phyloP scores from a whole-genome alignment of 768 basidiomycete genomes.

The Austroboletus eburneus region DNA sequence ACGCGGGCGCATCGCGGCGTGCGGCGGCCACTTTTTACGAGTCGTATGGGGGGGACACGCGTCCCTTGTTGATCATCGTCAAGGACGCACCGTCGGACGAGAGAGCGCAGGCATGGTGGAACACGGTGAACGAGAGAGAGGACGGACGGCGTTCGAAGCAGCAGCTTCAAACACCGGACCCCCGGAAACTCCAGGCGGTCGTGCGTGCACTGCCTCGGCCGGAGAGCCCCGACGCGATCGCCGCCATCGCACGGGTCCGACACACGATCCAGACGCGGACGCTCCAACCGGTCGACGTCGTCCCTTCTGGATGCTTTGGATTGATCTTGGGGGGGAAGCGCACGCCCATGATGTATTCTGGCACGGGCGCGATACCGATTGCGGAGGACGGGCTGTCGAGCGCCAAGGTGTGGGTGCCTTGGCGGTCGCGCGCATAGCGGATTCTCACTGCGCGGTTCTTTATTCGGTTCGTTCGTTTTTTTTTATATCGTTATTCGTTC shows the following conservation, averaged over 20 bases:
- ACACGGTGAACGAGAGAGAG: background rate
- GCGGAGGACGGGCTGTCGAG: constrained; percentile 15
- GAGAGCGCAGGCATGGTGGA: constrained; percentile 22
- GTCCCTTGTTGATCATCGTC: constrained; percentile 24
- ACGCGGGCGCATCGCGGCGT: constrained; percentile 5
- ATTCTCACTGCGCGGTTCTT: background rate
- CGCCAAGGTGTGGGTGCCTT: constrained; percentile 16
- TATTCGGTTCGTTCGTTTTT: background rate
- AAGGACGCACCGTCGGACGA: constrained; percentile 18
- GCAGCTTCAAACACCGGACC: background rate
- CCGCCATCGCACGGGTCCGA: constrained; percentile 9
- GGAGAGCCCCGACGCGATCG: background rate
- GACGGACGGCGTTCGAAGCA: background rate
- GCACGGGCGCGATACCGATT: background rate
- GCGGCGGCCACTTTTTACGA: constrained; percentile 13
- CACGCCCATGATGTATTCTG: constrained; percentile 1
- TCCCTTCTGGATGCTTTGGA: constrained; percentile 18
- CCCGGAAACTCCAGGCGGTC: constrained; percentile 15
- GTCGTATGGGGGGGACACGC: constrained; percentile 25
- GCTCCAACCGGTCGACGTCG: constrained; percentile 20
- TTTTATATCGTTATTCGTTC: background rate
- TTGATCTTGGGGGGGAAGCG: constrained; percentile 14
- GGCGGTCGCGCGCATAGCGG: background rate
- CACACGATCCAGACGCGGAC: constrained; percentile 20
- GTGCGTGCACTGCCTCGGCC: constrained; percentile 20